Conservation (phyloP, 164 flowering plant species). For the Vitis cinerea region DNA sequence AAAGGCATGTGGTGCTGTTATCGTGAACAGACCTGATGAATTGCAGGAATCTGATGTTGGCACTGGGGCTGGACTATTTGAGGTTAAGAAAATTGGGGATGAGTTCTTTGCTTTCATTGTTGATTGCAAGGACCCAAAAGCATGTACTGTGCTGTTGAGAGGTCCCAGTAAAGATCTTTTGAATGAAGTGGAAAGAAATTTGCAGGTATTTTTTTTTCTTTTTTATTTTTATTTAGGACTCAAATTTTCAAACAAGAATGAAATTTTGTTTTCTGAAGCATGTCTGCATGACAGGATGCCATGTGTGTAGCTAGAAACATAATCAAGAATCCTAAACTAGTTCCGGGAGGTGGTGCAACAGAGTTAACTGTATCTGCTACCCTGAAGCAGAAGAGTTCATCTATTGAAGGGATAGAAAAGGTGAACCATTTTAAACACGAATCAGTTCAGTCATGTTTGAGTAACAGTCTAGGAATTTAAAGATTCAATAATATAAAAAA, state of each 20-base stretch:
- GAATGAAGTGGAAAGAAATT: constrained; percentile 95
- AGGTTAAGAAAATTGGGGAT: constrained; percentile 94
- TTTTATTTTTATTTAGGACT: neutral
- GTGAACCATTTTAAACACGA: constrained; percentile 24
- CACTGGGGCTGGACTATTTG: constrained; percentile 90
- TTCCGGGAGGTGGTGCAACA: constrained; percentile 98
- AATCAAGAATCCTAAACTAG: constrained; percentile 87
- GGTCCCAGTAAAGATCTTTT: constrained; percentile 97
- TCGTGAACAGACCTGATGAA: constrained; percentile 94
- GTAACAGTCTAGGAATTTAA: neutral
- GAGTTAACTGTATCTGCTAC: constrained; percentile 95
- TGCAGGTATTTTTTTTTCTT: constrained; percentile 59
- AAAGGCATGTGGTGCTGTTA: constrained; percentile 92
- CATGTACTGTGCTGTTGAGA: constrained; percentile 88
- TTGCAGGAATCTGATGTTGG: constrained; percentile 97
- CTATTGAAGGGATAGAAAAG: constrained; percentile 93
- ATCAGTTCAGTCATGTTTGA: neutral
- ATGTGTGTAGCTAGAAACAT: constrained; percentile 95
- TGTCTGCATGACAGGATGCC: constrained; percentile 64
- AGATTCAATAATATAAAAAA: neutral
- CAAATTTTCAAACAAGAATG: neutral
- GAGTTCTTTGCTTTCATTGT: constrained; percentile 88
- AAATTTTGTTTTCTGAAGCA: constrained; percentile 5
- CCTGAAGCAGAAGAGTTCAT: constrained; percentile 90
- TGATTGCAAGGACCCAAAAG: constrained; percentile 93